Evolutionary conservation across 805 yeast genomes (phyloP), one percentile per base, ranked within the genome.

Genomic region (Starmerella kuoi): DNA sequence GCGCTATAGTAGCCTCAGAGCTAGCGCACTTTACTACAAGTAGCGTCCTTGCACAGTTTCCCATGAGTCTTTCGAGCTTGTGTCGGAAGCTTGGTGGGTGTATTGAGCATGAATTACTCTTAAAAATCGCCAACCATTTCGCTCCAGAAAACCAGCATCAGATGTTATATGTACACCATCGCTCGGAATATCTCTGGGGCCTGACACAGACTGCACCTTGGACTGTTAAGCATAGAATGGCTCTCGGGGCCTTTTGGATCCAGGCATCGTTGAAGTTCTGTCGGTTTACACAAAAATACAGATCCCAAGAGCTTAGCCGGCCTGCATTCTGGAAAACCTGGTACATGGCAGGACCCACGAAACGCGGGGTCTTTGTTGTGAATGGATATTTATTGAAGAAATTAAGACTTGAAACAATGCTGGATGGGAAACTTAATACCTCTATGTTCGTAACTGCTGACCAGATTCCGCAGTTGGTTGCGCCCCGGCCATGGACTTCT

Each of bases 351-450:
- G 62, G 74, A 40, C 57, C 59, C 1, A 74, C 77, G 9, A 62
- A 62, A 25, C 85, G 83, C 15, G 67, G 70, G 23, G 82, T 82
- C n/a, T 86, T 94, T 3, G 94, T 94, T 1, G 76, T 85, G 52
- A 75, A 75, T 45, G 94, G 83, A 54, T 72, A 81, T 4, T 82
- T 79, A 56, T 84, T 80, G 57, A 79, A 73, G 52, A 68, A 70
- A 35, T 70, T 72, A 38, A 88, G 93, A 24, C 9, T 14, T 25
- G 12, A 25, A 14, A 25, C 28, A 25, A 25, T 9, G 28, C 28
- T 9, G n/a, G n/a, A n/a, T n/a, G n/a, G n/a, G n/a, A n/a, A n/a
- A n/a, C n/a, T n/a, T n/a, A 9, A 11, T 25, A 25, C 28, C 28
- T 25, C 28, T 14, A 25, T n/a, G n/a, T n/a, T n/a, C 46, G 76